These are phyloP conservation scores for Globisporangium nagaii DNA, from an alignment of 352 stramenopile species.

Conservation along the genomic window DNA sequence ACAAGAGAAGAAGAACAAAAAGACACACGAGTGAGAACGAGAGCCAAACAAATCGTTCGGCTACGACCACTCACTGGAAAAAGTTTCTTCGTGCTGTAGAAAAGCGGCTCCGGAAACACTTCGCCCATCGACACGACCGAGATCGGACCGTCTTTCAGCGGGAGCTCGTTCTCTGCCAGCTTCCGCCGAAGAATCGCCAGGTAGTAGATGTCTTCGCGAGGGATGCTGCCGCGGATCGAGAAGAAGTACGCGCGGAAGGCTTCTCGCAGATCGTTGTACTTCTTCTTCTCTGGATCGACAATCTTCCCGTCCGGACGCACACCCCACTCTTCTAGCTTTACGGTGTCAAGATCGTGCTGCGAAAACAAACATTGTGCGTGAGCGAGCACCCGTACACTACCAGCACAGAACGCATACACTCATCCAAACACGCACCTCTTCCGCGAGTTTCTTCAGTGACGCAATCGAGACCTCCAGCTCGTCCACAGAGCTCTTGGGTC, in stretches of 20 bases:
- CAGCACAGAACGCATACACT: neutral
- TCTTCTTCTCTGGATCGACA: constrained; percentile 28
- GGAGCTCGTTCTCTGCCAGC: constrained; percentile 45
- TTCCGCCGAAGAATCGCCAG: constrained; percentile 53
- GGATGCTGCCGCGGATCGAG: constrained; percentile 27
- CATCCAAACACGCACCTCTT: constrained; percentile 11
- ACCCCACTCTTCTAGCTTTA: constrained; percentile 29
- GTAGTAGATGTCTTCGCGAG: constrained; percentile 68
- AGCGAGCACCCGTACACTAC: neutral
- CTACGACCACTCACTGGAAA: constrained; percentile 46
- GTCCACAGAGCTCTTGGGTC: constrained; percentile 17
- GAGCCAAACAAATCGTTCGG: too few relatives aligned
- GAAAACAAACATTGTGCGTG: constrained; percentile 23
- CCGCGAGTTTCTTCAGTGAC: constrained; percentile 20
- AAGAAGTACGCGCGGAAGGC: constrained; percentile 39
- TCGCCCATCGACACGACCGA: constrained; percentile 38
- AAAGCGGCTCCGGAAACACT: constrained; percentile 54
- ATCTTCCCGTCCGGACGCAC: constrained; percentile 34
- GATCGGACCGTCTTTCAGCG: constrained; percentile 70
- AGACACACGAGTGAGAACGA: neutral
- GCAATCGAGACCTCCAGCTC: constrained; percentile 26
- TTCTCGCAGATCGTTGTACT: constrained; percentile 43
- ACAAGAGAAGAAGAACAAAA: constrained; percentile 2
- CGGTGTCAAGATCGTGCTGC: constrained; percentile 31
- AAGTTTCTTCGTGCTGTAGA: constrained; percentile 72